Percentiles rank a stretch among this genome's conserved stretches.
phyloP scores from a whole-genome alignment of 164 flowering plant species.

The Amborella trichopoda region DNA sequence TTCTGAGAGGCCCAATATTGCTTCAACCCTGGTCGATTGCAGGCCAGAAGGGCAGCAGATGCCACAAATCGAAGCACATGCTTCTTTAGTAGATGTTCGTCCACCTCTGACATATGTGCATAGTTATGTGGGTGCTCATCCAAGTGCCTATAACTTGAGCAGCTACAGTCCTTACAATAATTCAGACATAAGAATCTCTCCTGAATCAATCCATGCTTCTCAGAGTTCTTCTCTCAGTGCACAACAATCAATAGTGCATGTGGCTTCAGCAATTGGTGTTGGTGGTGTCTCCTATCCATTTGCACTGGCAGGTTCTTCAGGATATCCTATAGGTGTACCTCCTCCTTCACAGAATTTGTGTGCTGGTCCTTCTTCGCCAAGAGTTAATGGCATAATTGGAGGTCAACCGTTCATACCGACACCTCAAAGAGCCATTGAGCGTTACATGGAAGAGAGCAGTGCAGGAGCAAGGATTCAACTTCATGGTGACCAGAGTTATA shows the following conservation, averaged over 20 bases:
- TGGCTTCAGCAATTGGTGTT: constrained; percentile 12
- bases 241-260: no score
- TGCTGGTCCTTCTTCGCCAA: constrained; percentile 24
- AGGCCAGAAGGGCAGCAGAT: no score
- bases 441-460: constrained; percentile 21
- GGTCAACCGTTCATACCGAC: constrained; percentile 35
- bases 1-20: no score
- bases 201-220: no score
- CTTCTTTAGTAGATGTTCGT: no score
- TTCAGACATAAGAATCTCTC: no score
- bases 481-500: constrained; percentile 38
- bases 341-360: constrained; percentile 13
- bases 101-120: no score
- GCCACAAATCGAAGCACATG: no score
- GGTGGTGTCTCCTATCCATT: constrained; percentile 20
- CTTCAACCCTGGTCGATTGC: no score
- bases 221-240: constrained; percentile 39
- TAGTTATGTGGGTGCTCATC: no score
- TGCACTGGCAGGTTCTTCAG: constrained; percentile 26
- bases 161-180: no score
- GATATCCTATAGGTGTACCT: neutral
- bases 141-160: no score
- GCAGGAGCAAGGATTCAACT: constrained; percentile 30
- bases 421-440: constrained; percentile 25
- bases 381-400: constrained; percentile 24